Evolutionary conservation across 768 basidiomycete species (phyloP), one percentile per base, ranked within the genome.

Genomic region (Tricholoma hemisulphureum): DNA sequence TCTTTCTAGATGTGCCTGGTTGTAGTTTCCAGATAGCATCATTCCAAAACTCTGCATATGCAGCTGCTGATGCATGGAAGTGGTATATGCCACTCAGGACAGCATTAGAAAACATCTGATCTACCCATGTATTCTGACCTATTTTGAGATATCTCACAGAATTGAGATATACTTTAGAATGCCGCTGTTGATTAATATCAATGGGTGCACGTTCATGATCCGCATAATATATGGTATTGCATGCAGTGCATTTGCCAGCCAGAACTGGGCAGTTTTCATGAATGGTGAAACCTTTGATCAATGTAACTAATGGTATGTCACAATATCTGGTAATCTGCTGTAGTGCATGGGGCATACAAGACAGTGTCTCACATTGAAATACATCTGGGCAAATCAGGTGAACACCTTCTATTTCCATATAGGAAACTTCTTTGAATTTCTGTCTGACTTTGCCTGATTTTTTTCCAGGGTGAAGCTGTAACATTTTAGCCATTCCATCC

Each of bases 401-500:
- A 37, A 37, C n/a, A 16, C 35, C 35, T 37, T 48, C 45, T 23
- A 48, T 48, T 23, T n/a, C 21, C 23, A 20, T 48, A n/a, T 48
- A 48, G 2, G 45, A 48, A 20, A 48, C 26, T 23, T 6, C 18
- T n/a, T 48, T 48, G 23, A 48, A 28, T 8, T 48, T 23, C 23
- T 28, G 23, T 28, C 13, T 28, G 14, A 48, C 9, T 48, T 28
- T 48, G 10, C 45, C 45, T 13, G 21, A 23, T 23, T 28, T 48
- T 13, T n/a, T 23, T 23, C 21, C 21, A 13, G 45, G 35, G 23
- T 23, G 43, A 31, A 58, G 67, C 16, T 54, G 53, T 11, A 69
- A 26, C 49, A 69, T 66, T 26, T 66, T 65, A 24, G 65, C 62
- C 28, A 62, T 61, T 52, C 65, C 21, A 28, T 48, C 35, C 45